A percentile compares a stretch with the other conserved stretches of the same genome.
phyloP scores from a whole-genome alignment of 164 flowering plant species.

The Berberis thunbergii region DNA sequence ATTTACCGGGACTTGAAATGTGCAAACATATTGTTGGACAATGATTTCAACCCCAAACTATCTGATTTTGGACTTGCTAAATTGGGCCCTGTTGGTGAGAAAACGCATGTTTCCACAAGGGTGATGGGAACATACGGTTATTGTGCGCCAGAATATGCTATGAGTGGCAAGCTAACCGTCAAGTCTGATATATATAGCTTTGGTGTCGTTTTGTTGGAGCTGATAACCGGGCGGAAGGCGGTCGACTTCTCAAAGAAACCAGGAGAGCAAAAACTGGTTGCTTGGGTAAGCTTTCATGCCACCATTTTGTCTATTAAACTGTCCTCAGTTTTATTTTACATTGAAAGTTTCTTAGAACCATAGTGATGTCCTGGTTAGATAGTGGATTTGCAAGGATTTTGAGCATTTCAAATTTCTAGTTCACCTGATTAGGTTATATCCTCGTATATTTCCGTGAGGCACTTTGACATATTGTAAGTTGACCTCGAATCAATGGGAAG shows the following conservation, averaged over 20 bases:
- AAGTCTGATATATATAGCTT: slow-evolving; percentile 31
- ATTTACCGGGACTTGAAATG: slow-evolving; percentile 74
- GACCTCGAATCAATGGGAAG: too few species aligned
- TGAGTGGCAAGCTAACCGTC: slow-evolving; percentile 14
- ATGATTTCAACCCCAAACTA: slow-evolving; percentile 61
- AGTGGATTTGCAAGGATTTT: too few species aligned
- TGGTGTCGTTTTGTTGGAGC: slow-evolving; percentile 75
- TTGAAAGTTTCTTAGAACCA: background rate
- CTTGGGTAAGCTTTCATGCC: slow-evolving; percentile 49
- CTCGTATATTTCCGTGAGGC: too few species aligned
- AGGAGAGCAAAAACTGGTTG: slow-evolving; percentile 62
- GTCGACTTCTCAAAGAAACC: slow-evolving; percentile 34
- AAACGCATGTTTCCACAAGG: slow-evolving; percentile 16
- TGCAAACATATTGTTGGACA: slow-evolving; percentile 72
- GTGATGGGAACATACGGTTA: slow-evolving; percentile 17
- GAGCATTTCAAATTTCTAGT: too few species aligned
- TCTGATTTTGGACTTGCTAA: slow-evolving; percentile 90
- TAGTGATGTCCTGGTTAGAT: too few species aligned
- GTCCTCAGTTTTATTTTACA: background rate
- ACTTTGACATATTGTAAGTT: too few species aligned
- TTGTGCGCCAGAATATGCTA: slow-evolving; percentile 17
- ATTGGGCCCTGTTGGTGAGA: slow-evolving; percentile 78
- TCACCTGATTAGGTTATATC: too few species aligned
- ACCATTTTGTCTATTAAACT: background rate
- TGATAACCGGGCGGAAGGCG: slow-evolving; percentile 75